Base-by-base conservation (phyloP, 495 filamentous ascomycete genomes). In the Penicillium egyptiacum region DNA sequence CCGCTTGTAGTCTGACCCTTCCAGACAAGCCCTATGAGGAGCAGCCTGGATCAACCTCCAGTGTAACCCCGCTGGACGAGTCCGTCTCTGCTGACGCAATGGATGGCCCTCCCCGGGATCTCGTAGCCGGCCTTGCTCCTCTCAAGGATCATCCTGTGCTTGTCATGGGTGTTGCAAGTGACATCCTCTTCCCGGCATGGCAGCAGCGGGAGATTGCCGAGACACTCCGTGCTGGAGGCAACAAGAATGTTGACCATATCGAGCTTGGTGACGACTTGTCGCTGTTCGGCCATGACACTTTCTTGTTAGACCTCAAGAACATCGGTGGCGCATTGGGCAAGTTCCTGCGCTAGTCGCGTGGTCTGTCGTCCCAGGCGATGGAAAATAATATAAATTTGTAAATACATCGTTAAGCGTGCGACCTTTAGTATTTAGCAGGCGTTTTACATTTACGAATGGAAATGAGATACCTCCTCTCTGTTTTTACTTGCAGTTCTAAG, bases 151-250 rank as follows among this genome's bases (percentile, higher is more conserved):
- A 90, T 60, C 86, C 89, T 0, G 86, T 88, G 3, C 77, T 99
- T 40, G 88, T 99, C 3, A 86, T 99, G 78, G 94, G 94, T 19
- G 94, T 98, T 10, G 90, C 90, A 2, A 96, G 91, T 65, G 94
- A 99, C 68, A 98, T 96, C 55, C 75, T 99, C 37, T 99, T 99
- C 76, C 94, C 94, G 2, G 91, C 95, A 2, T 99, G 94, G 93
- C 94, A 99, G 73, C 94, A 99, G 76, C 83, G 90, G 37, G 94
- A 99, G 72, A 86, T 98, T 59, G 95, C 94, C 3, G 85, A 91
- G 65, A 88, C 95, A 1, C 73, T 99, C 60, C 81, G 85, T 51
- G 79, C 78, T 28, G 80, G 81, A 0, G 94, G 95, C 2, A 98
- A 96, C 63, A 73, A 79, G 53, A 83, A 74, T 10, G 91, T 98